Base-by-base conservation (phyloP, 2,329 filamentous ascomycete species). In the Dothideomycetes sp. region DNA sequence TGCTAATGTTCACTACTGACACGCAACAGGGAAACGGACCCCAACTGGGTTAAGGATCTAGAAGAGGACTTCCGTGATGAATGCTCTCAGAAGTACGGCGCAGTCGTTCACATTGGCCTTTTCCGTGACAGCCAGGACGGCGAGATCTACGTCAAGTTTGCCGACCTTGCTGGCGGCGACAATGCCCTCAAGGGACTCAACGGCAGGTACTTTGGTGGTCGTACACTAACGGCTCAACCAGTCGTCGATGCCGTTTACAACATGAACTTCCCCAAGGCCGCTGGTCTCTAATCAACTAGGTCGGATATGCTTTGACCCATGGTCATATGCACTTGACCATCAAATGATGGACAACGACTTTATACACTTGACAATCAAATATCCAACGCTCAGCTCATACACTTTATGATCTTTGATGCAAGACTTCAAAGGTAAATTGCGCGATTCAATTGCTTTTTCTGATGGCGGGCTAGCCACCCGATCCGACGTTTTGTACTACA, bases 71-170 rank as follows among this genome's bases (percentile, higher is more conserved):
- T 98, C 58, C 82, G 84, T 63, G 73, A 77, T 55, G 91, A 98
- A 70, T 94, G 89, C 60, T 84, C 94, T 68, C 74, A 79, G 54
- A 94, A 91, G 72, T 98, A 96, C 70, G 91, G 91, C 57, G 84
- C 89, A 54, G 89, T 98, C 55, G 87, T 96, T 62, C 91, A 98
- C 77, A 93, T 96, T 65, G 56, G 49, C 43, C 44, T 59, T 37
- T 77, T 87, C 53, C 75, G 94, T 64, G 89, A 96, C 69, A 79
- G 84, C 50, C 93, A 94, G 66, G 91, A 87, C 35, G 91, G 91
- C 64, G 91, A 98, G 60, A 89, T 98, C 53, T 98, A 94, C 64
- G 79, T 98, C 62, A 98, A 98, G 64, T 98, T 98, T 68, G 87
- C 94, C 65, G 83, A 86, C 56, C 84, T 96, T 47, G 79, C 88